Evolutionary conservation across 192 early-diverging fungal genomes (phyloP).

Genomic region (Spizellomyces punctatus): DNA sequence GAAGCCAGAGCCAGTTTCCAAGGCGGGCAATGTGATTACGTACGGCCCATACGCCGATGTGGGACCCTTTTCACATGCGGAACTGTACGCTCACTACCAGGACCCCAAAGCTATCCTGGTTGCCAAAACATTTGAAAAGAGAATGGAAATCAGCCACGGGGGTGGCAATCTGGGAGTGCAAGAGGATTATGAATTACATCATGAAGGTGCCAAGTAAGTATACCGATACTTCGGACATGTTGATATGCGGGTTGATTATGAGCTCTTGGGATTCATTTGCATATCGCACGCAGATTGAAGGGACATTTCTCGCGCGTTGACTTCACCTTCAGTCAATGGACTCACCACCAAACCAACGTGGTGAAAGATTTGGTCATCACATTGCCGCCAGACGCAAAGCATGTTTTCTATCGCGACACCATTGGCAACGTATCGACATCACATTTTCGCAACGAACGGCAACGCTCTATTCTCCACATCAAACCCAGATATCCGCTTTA

Average conservation of each 20-base stretch:
- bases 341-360: constrained; percentile 52
- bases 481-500: constrained; percentile 89
- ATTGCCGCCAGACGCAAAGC: constrained; percentile 70
- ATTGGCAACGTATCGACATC: constrained; percentile 99
- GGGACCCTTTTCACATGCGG: constrained; percentile 35
- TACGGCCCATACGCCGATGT: constrained; percentile 75
- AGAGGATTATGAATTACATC: constrained; percentile 77
- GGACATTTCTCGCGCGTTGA: constrained; percentile 76
- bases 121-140: constrained; percentile 60
- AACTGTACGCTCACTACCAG: constrained; percentile 68
- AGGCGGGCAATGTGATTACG: constrained; percentile 60
- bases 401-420: constrained; percentile 86
- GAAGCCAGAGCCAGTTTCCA: constrained; percentile 31
- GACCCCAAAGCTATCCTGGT: constrained; percentile 60
- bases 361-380: constrained; percentile 53
- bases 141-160: constrained; percentile 86
- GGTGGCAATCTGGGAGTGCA: constrained; percentile 76
- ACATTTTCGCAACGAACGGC: constrained; percentile 48
- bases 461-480: constrained; percentile 69
- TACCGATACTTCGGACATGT: background rate
- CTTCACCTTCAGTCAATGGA: constrained; percentile 50
- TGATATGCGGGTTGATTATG: background rate
- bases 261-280: background rate
- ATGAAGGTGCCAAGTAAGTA: constrained; percentile 77
- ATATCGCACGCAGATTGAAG: constrained; percentile 28